Percentiles rank a stretch among this genome's conserved stretches.
phyloP scores from a whole-genome alignment of 345 rosid species.

The Gynandropsis gynandra region DNA sequence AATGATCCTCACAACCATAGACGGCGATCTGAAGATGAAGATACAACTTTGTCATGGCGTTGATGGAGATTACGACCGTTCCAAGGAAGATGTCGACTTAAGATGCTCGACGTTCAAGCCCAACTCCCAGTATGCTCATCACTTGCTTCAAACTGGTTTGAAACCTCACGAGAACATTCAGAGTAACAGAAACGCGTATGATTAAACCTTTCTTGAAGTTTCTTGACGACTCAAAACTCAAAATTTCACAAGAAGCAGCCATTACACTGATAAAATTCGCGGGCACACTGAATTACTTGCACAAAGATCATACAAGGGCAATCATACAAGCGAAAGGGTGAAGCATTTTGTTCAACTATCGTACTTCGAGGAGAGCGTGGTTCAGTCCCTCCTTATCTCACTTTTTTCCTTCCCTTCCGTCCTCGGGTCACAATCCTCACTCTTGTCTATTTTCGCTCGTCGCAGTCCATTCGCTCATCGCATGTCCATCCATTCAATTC shows the following conservation, averaged over 20 bases:
- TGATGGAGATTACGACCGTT: conserved; percentile 84
- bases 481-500: too few relatives aligned
- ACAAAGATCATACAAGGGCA: conserved; percentile 76
- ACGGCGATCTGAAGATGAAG: too few relatives aligned
- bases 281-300: conserved; percentile 74
- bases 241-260: conserved; percentile 59
- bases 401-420: too few relatives aligned
- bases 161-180: conserved; percentile 84
- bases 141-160: conserved; percentile 81
- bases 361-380: conserved; percentile 71
- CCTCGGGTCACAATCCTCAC: too few relatives aligned
- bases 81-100: conserved; percentile 69
- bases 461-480: too few relatives aligned
- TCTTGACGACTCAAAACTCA: conserved; percentile 71
- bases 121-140: conserved; percentile 60
- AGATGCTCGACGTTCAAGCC: conserved; percentile 95
- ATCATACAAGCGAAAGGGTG: conserved; percentile 77
- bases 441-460: too few relatives aligned
- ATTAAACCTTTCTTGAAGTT: conserved; percentile 77
- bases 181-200: conserved; percentile 87
- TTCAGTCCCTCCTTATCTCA: too few relatives aligned
- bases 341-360: conserved; percentile 79
- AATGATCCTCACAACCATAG: too few relatives aligned
- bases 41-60: conserved; percentile 84
- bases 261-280: conserved; percentile 79